Evolutionary conservation across 176 grass and related monocot genomes (phyloP), one percentile per base, ranked within the genome.

Genomic region (Triticum timopheevii): DNA sequence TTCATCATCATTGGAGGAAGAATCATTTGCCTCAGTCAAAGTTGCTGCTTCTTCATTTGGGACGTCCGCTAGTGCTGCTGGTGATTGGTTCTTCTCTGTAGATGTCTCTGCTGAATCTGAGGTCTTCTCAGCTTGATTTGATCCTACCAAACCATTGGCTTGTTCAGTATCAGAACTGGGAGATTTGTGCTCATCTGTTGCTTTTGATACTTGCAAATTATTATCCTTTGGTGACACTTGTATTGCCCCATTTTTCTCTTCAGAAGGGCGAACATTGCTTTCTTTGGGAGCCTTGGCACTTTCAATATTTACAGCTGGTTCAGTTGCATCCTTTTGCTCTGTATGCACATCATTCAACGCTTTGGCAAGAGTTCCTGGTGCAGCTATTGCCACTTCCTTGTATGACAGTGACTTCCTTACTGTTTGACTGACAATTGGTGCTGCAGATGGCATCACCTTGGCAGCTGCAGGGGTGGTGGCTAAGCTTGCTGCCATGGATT

Each of bases 341-440:
- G 76, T 66, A n/a, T 88, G 36, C 59, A 80, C 44, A 83, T 91
- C 92, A 86, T 73, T 92, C 36, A 84, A 64, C n/a, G 88, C 73
- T 90, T 94, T 95, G 68, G 88, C 87, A 84, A 98, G 80, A 91
- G 93, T 98, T 85, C 93, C 96, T 72, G 92, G 96, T 65, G 88
- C 90, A 86, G 92, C 96, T 89, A 96, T 90, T 69, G 96, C 96
- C 34, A 98, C 96, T 88, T 98, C 96, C 87, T 98, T 98, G 86
- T 98, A 98, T 82, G 96, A 98, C 74, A 98, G 90, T 75, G 90
- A 73, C 83, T 96, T 98, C 88, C 93, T 98, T n/a, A 92, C 85
- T 52, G 77, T 88, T 76, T 88, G 86, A 84, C 82, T 78, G 47
- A 40, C 68, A 80, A n/a, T 76, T 62, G 90, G 84, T 79, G 82